A percentile compares a stretch with the other conserved stretches of the same genome.
Evolutionary conservation across 805 yeast genomes (phyloP).

Genomic region (Starmera dryadoides): DNA sequence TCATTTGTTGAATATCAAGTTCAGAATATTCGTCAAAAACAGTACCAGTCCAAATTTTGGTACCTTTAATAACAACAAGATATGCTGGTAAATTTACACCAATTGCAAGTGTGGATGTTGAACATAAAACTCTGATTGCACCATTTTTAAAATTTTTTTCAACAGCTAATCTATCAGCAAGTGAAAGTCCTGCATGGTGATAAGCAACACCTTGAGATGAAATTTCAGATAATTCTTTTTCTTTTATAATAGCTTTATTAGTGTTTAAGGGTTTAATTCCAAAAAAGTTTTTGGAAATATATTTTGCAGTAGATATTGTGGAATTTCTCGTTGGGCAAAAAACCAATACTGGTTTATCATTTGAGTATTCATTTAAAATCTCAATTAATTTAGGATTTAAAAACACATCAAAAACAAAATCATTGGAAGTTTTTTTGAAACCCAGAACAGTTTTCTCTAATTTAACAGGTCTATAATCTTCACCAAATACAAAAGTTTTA

Average conservation of each 20-base stretch:
- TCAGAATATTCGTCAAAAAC: constrained; percentile 46
- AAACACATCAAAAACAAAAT: constrained; percentile 39
- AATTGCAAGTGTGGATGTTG: constrained; percentile 54
- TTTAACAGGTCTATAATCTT: constrained; percentile 37
- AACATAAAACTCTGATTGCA: constrained; percentile 36
- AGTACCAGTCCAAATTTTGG: constrained; percentile 48
- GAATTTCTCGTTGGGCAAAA: constrained; percentile 50
- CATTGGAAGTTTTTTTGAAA: constrained; percentile 30
- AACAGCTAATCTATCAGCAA: constrained; percentile 36
- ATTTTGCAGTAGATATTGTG: constrained; percentile 38
- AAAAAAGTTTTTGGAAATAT: constrained; percentile 18
- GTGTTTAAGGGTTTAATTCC: background rate
- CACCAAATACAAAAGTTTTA: constrained; percentile 34
- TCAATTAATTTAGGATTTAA: constrained; percentile 35
- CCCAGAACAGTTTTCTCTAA: constrained; percentile 38
- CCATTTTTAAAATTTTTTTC: constrained; percentile 40
- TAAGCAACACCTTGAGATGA: constrained; percentile 35
- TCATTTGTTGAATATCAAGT: constrained; percentile 52
- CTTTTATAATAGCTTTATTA: constrained; percentile 9
- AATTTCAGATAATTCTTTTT: constrained; percentile 21
- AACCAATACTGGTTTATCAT: constrained; percentile 36
- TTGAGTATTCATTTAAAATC: constrained; percentile 30
- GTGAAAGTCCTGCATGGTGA: constrained; percentile 53
- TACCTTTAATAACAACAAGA: constrained; percentile 54
- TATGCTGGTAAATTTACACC: constrained; percentile 60